Base-by-base conservation (phyloP, 1,284 basidiomycete genomes). In the Boletus holoroseus region DNA sequence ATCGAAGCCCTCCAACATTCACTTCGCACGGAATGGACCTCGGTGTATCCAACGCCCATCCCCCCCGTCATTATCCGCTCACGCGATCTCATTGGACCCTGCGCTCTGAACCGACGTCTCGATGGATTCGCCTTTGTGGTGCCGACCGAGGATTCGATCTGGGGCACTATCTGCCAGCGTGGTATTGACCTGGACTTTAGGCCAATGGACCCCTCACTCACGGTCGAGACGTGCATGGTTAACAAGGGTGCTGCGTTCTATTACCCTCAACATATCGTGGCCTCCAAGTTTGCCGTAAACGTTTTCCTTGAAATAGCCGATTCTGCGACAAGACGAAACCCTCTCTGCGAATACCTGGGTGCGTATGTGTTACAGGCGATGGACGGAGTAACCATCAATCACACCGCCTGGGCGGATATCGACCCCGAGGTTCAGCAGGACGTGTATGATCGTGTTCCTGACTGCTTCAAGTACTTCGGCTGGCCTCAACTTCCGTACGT, bases 261-360 rank as follows among this genome's bases (percentile, higher is more conserved):
- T 30, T 13, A 26, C 31, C 51, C 59, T 12, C 55, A 64, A 37
- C 54, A 62, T 11, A 42, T 57, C 24, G 50, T 56, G 8, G 58
- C 57, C 13, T 55, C 59, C 20, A 34, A 44, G 3, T 64, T 64
- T 13, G 62, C 63, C n/a, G 54, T 67, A 3, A 68, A 68, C 35
- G 39, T 65, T 0, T 65, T 68, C 20, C 11, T 64, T 13, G 56
- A 68, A 44, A 0, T 39, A 1, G 32, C 40, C 5, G 31, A 45
- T 24, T 1, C 41, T 37, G 2, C 12, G 1, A 13, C 18, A 6
- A 40, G 31, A 27, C 5, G 9, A 3, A 18, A 38, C 22, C 51
- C 46, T 13, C 6, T 7, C 1, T 52, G 55, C 43, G 34, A 62
- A 36, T 68, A 68, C 31, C 6, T 62, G 26, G 64, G 66, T 45